Percentiles rank a stretch among this genome's conserved stretches.
These are phyloP conservation scores for Brasilioporus rufonigricans DNA, from an alignment of 768 basidiomycete genomes.

Conservation along the genomic window DNA sequence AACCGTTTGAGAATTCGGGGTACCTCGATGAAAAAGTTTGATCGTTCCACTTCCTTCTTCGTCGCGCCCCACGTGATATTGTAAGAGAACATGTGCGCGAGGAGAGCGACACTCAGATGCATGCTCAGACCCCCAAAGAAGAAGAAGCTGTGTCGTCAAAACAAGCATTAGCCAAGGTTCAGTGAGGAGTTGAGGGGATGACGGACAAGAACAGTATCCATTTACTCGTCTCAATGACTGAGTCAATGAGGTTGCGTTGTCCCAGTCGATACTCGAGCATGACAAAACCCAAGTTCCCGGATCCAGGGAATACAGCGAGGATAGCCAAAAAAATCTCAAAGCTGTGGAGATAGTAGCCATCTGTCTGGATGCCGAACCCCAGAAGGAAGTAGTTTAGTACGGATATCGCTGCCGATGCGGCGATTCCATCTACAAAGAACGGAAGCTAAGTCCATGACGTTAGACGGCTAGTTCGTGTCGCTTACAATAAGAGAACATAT, in stretches of 20 bases:
- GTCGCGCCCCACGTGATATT: conserved; percentile 61
- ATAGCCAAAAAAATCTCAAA: conserved; percentile 81
- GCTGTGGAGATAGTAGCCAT: conserved; percentile 73
- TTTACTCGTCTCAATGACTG: conserved; percentile 21
- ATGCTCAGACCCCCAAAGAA: conserved; percentile 57
- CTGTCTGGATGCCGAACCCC: conserved; percentile 68
- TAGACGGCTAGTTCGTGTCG: conserved; percentile 5
- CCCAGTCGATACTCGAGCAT: conserved; percentile 74
- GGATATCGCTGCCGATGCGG: conserved; percentile 58
- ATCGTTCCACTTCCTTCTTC: conserved; percentile 81
- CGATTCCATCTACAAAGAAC: conserved; percentile 47
- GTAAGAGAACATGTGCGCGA: conserved; percentile 58
- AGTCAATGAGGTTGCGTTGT: conserved; percentile 19
- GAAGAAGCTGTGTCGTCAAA: conserved; percentile 35
- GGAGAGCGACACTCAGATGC: conserved; percentile 51
- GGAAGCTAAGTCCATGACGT: background rate
- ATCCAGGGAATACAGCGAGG: conserved; percentile 68
- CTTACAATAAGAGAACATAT: conserved; percentile 55
- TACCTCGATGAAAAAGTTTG: conserved; percentile 89
- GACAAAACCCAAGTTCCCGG: conserved; percentile 68
- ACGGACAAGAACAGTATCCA: conserved; percentile 38
- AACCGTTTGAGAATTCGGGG: conserved; percentile 82
- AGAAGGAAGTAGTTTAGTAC: conserved; percentile 73
- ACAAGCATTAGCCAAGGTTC: background rate
- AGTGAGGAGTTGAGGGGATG: too few relatives aligned